Percentiles rank a stretch among this genome's conserved stretches.
These are phyloP conservation scores for Beta corolliflora DNA, from an alignment of 179 eudicot genomes.

Conservation along the genomic window DNA sequence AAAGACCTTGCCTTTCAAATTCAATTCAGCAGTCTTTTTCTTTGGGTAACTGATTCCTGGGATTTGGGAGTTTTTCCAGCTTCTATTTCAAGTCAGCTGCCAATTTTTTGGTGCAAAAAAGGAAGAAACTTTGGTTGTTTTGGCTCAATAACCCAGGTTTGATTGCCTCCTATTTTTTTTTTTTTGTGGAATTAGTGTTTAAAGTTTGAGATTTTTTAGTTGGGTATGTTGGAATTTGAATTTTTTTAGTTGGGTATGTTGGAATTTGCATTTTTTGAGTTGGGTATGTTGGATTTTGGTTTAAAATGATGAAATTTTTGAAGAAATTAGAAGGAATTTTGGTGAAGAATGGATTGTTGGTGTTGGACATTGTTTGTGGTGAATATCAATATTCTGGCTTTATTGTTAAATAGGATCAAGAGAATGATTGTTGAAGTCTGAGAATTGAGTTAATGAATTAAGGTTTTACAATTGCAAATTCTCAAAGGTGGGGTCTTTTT, in stretches of 20 bases:
- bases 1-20: neutral
- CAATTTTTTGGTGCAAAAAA: constrained; percentile 7
- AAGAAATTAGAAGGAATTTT: neutral
- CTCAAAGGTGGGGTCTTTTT: constrained; percentile 11
- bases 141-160: constrained; percentile 20
- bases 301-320: constrained; percentile 4
- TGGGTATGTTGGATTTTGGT: neutral
- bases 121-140: constrained; percentile 20
- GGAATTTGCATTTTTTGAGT: neutral
- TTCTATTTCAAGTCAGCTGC: constrained; percentile 9
- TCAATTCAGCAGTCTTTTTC: neutral
- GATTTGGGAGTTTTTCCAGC: constrained; percentile 10
- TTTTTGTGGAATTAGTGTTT: neutral
- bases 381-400: neutral
- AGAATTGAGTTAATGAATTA: neutral
- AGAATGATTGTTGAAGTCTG: neutral
- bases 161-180: neutral
- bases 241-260: constrained; percentile 15
- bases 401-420: neutral
- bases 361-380: neutral
- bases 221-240: constrained; percentile 14
- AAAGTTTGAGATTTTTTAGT: constrained; percentile 10
- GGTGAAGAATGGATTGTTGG: neutral
- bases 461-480: neutral
- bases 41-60: neutral